These are phyloP conservation scores for Pueraria montana DNA, from an alignment of 306 rosid genomes.

Conservation along the genomic window DNA sequence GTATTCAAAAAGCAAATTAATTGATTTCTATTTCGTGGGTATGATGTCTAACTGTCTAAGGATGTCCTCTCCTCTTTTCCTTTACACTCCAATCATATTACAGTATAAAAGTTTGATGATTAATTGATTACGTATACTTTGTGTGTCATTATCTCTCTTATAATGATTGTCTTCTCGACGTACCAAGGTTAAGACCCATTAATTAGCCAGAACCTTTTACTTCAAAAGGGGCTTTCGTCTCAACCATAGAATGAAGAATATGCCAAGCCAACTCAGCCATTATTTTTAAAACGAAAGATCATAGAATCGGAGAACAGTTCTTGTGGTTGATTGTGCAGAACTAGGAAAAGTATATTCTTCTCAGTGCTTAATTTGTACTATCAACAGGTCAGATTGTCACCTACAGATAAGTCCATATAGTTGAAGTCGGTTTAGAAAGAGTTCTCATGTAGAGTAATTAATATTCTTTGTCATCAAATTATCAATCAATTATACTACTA, in stretches of 20 bases:
- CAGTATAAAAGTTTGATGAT: not conserved
- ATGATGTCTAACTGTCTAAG: not conserved
- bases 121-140: not conserved
- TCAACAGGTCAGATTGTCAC: slow-evolving; percentile 6
- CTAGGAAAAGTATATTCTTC: not conserved
- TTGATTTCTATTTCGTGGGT: not conserved
- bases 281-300: not conserved
- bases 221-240: not conserved
- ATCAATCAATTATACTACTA: no score
- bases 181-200: not conserved
- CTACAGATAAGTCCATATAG: not conserved
- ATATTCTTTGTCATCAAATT: no score
- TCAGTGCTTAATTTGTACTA: not conserved
- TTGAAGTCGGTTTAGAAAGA: not conserved
- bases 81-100: not conserved
- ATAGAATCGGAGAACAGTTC: not conserved
- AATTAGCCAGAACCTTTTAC: not conserved
- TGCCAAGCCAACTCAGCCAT: not conserved
- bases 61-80: not conserved
- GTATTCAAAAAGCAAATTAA: not conserved
- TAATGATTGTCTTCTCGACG: not conserved
- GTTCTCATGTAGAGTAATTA: not conserved
- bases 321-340: not conserved
- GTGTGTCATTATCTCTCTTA: not conserved
- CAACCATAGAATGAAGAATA: not conserved